Evolutionary conservation across 495 filamentous ascomycete species (phyloP).

Genomic region (Parachaetomium inaequale): DNA sequence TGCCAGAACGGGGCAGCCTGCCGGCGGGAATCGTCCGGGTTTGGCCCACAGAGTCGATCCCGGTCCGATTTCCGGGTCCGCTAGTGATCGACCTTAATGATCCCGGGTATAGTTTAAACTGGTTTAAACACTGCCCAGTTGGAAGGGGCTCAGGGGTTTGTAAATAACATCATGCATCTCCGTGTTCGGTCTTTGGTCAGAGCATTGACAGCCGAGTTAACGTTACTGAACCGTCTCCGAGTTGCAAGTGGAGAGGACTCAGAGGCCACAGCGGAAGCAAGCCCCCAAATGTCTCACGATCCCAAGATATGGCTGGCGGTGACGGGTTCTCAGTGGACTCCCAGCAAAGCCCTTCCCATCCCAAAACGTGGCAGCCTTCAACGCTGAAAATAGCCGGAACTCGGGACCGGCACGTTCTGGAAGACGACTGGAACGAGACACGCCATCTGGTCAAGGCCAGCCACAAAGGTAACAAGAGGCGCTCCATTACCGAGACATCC

Average conservation of each 20-base stretch:
- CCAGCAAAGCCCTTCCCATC: too few species aligned
- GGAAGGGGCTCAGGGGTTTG: not conserved
- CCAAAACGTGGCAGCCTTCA: not conserved
- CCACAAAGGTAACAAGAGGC: not conserved
- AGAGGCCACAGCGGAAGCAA: too few species aligned
- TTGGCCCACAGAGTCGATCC: not conserved
- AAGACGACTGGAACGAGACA: not conserved
- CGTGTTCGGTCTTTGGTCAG: too few species aligned
- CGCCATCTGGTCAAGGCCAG: not conserved
- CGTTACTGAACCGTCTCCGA: not conserved
- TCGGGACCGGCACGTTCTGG: not conserved
- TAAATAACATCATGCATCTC: not conserved
- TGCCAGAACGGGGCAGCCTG: not conserved
- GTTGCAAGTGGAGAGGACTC: too few species aligned
- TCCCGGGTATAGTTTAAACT: not conserved
- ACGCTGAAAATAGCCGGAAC: not conserved
- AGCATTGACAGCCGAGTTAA: not conserved
- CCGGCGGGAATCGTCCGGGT: not conserved
- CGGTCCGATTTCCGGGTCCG: not conserved
- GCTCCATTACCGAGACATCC: conserved; percentile 1
- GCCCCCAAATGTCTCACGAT: too few species aligned
- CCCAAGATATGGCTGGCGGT: too few species aligned
- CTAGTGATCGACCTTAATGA: not conserved
- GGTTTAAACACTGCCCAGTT: too few species aligned
- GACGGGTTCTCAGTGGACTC: too few species aligned